These are phyloP conservation scores for Amyloporia xantha DNA, from an alignment of 768 basidiomycete genomes.

Conservation along the genomic window DNA sequence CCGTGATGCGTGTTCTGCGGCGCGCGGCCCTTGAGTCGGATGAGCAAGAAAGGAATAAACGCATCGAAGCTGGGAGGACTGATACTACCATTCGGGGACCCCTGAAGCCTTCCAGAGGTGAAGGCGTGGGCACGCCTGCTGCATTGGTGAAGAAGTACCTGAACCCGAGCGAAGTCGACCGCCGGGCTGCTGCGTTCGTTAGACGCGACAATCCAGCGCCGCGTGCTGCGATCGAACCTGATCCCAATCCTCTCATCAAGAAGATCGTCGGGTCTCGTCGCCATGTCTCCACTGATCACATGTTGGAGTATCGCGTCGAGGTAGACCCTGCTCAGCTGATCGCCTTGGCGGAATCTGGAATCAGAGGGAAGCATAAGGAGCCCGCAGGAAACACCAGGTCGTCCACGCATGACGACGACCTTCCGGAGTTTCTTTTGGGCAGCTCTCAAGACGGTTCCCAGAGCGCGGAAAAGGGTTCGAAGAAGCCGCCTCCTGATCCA, in stretches of 20 bases:
- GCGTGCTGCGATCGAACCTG: constrained; percentile 1
- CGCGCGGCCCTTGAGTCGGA: constrained; percentile 25
- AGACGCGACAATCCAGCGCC: constrained; percentile 5
- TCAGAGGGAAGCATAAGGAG: constrained; percentile 24
- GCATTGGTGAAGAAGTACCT: constrained; percentile 16
- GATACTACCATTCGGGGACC: constrained; percentile 15
- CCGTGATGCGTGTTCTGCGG: constrained; percentile 18
- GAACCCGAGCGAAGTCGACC: constrained; percentile 2
- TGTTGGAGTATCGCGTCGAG: constrained; percentile 38
- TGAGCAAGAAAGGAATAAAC: constrained; percentile 22
- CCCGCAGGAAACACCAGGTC: neutral
- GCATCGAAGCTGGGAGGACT: constrained; percentile 13
- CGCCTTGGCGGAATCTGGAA: constrained; percentile 22
- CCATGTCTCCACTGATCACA: constrained; percentile 35
- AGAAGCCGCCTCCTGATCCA: constrained; percentile 24
- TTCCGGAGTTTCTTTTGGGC: neutral
- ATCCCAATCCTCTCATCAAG: constrained; percentile 21
- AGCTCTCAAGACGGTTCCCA: constrained; percentile 1
- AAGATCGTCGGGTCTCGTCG: constrained; percentile 30
- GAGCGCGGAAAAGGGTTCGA: neutral
- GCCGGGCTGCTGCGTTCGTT: constrained; percentile 15
- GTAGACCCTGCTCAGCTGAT: constrained; percentile 30
- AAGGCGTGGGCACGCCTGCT: constrained; percentile 20
- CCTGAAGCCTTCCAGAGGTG: constrained; percentile 14
- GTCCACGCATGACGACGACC: neutral